Percentiles rank a stretch among this genome's conserved stretches.
Evolutionary conservation across 495 filamentous ascomycete genomes (phyloP).

Genomic region (Penicillium goetzii): DNA sequence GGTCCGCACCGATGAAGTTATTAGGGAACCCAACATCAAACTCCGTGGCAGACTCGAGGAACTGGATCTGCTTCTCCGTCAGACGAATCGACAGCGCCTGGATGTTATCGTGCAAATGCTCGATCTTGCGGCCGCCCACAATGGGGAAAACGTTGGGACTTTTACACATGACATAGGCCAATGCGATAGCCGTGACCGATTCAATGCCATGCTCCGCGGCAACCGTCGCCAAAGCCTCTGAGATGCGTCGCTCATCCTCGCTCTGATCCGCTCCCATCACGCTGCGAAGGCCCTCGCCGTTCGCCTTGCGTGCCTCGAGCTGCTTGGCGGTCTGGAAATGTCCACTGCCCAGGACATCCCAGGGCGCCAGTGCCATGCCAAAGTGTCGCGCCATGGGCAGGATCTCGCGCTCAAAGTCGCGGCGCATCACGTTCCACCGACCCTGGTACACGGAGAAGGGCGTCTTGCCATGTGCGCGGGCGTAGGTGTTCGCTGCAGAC

Average conservation of each 20-base stretch:
- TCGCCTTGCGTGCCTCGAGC: slow-evolving; percentile 36
- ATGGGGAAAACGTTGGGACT: slow-evolving; percentile 78
- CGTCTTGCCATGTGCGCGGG: slow-evolving; percentile 59
- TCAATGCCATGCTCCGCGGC: slow-evolving; percentile 52
- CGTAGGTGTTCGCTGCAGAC: slow-evolving; percentile 61
- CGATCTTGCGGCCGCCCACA: slow-evolving; percentile 66
- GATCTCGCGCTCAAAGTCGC: slow-evolving; percentile 62
- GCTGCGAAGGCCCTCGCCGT: slow-evolving; percentile 35
- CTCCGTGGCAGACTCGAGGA: slow-evolving; percentile 53
- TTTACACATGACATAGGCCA: slow-evolving; percentile 77
- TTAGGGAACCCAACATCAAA: slow-evolving; percentile 60
- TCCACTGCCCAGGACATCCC: slow-evolving; percentile 58
- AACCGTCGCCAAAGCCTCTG: slow-evolving; percentile 53
- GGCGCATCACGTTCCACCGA: slow-evolving; percentile 57
- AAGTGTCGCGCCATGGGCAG: slow-evolving; percentile 57
- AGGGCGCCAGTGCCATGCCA: slow-evolving; percentile 64
- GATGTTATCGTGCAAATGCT: slow-evolving; percentile 67
- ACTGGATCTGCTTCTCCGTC: slow-evolving; percentile 57
- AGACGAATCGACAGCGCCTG: slow-evolving; percentile 58
- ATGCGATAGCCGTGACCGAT: slow-evolving; percentile 59
- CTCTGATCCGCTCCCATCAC: slow-evolving; percentile 27
- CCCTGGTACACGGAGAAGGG: slow-evolving; percentile 71
- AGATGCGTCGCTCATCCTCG: slow-evolving; percentile 48
- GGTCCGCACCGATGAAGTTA: slow-evolving; percentile 46
- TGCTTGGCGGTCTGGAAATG: slow-evolving; percentile 51